Evolutionary conservation across 208 protist species (phyloP).

Genomic region (Porcisia deanei): DNA sequence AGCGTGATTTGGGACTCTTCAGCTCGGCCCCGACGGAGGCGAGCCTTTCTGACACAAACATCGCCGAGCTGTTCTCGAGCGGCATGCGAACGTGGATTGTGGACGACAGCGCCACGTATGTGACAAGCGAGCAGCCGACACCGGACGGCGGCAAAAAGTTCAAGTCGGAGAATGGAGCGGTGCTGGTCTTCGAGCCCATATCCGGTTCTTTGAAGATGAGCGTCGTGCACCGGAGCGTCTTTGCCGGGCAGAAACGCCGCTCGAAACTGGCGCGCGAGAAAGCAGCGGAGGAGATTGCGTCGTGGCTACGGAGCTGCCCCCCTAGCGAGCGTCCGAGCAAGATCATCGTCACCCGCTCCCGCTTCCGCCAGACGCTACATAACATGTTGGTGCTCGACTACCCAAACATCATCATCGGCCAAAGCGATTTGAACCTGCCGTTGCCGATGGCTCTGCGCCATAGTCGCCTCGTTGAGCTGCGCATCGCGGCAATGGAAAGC

Average conservation of each 20-base stretch:
- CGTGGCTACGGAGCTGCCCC: slow-evolving; percentile 98
- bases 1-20: slow-evolving; percentile 99
- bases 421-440: slow-evolving; percentile 99
- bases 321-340: slow-evolving; percentile 99
- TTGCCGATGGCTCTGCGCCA: slow-evolving; percentile 99
- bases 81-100: slow-evolving; percentile 99
- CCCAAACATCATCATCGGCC: slow-evolving; percentile 99
- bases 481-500: slow-evolving; percentile 99
- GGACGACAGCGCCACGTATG: slow-evolving; percentile 99
- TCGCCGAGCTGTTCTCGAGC: slow-evolving; percentile 99
- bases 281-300: slow-evolving; percentile 99
- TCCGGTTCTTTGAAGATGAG: slow-evolving; percentile 99
- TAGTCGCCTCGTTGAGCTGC: slow-evolving; percentile 99
- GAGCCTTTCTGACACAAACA: slow-evolving; percentile 98
- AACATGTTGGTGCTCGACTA: slow-evolving; percentile 99
- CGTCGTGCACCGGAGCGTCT: slow-evolving; percentile 99
- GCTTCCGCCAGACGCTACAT: slow-evolving; percentile 93
- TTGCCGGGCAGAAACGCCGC: slow-evolving; percentile 99
- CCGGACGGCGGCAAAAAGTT: slow-evolving; percentile 99
- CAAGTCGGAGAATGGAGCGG: slow-evolving; percentile 98
- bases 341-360: slow-evolving; percentile 99
- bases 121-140: slow-evolving; percentile 99
- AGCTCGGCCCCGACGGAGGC: slow-evolving; percentile 99
- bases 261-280: slow-evolving; percentile 99
- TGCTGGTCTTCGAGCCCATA: slow-evolving; percentile 99